A percentile compares a stretch with the other conserved stretches of the same genome.
phyloP scores from a whole-genome alignment of 257 asterid genomes.

The Przewalskia tangutica region DNA sequence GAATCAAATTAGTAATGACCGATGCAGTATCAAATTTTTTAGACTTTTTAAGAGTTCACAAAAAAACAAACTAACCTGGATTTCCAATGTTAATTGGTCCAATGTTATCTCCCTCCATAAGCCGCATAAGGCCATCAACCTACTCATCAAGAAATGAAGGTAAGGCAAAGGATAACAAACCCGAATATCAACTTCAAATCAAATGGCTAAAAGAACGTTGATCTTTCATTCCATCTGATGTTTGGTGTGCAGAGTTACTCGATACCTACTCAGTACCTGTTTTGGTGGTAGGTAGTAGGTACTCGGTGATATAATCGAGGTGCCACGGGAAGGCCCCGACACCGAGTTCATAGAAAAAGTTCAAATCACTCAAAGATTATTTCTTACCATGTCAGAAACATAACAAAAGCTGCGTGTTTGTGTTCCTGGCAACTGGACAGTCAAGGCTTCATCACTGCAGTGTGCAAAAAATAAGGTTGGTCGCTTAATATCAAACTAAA shows the following conservation, averaged over 20 bases:
- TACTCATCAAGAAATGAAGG: slow-evolving; percentile 10
- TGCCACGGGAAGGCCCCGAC: background rate
- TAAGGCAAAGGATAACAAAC: background rate
- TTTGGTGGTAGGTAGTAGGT: background rate
- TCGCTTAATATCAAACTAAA: background rate
- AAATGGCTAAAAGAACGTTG: background rate
- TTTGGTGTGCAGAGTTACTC: background rate
- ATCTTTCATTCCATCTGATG: background rate
- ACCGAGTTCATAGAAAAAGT: background rate
- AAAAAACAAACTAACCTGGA: slow-evolving; percentile 28
- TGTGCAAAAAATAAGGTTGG: background rate
- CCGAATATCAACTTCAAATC: background rate
- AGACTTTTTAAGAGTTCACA: background rate
- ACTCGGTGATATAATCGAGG: background rate
- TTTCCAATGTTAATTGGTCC: slow-evolving; percentile 71
- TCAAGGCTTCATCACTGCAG: slow-evolving; percentile 70
- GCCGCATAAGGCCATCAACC: slow-evolving; percentile 46
- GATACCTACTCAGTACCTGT: background rate
- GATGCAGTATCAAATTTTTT: background rate
- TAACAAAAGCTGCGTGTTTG: slow-evolving; percentile 64
- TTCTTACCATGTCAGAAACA: slow-evolving; percentile 43
- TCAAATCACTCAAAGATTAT: background rate
- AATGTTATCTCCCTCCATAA: slow-evolving; percentile 44
- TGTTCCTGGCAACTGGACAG: slow-evolving; percentile 92
- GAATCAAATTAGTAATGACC: background rate